phyloP scores from a whole-genome alignment of 345 rosid genomes.

The Citrus medica region DNA sequence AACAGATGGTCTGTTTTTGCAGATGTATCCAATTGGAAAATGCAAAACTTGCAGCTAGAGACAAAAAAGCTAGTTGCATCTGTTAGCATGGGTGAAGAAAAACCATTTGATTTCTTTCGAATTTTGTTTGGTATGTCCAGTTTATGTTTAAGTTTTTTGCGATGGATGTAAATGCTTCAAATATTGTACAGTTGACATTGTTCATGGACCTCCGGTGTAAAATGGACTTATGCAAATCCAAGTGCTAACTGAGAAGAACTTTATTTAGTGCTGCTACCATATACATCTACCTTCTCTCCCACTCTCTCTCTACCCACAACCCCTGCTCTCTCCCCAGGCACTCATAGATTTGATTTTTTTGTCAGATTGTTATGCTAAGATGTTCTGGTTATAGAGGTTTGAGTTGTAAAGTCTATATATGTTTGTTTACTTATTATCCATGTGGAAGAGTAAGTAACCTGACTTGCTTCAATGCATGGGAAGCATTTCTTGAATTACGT shows the following conservation, averaged over 20 bases:
- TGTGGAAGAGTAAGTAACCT: neutral
- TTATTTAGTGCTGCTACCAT: neutral
- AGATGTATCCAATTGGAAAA: constrained; percentile 37
- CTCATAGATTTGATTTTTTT: neutral
- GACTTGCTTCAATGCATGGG: neutral
- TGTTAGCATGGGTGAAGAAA: constrained; percentile 45
- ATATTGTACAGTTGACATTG: neutral
- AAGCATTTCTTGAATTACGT: neutral
- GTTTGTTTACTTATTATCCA: neutral
- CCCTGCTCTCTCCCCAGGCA: neutral
- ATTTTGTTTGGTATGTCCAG: constrained; percentile 49
- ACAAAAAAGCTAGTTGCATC: constrained; percentile 59
- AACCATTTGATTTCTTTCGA: constrained; percentile 74
- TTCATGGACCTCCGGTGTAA: neutral
- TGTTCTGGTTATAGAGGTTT: neutral
- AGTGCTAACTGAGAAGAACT: neutral
- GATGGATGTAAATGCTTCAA: neutral
- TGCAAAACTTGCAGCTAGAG: constrained; percentile 40
- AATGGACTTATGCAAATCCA: neutral
- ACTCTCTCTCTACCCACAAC: neutral
- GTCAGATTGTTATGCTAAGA: neutral
- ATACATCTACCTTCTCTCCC: neutral
- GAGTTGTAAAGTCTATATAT: neutral
- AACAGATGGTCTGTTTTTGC: constrained; percentile 30
- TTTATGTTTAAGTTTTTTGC: neutral